Evolutionary conservation across 2,329 filamentous ascomycete genomes (phyloP), one percentile per base, ranked within the genome.

Genomic region (Neofusicoccum sp.): DNA sequence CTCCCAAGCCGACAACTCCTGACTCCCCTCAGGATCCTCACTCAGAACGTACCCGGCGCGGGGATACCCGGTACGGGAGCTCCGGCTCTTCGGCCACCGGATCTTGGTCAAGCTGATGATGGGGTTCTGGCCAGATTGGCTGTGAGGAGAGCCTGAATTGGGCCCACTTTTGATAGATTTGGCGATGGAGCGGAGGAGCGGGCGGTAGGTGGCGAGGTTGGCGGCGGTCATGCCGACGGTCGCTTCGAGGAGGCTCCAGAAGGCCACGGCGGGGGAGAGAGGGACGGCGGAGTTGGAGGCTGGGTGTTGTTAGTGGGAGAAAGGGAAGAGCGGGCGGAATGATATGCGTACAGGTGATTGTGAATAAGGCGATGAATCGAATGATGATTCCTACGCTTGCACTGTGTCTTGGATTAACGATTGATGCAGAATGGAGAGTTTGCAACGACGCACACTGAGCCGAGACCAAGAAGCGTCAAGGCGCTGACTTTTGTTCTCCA

Each of bases 171-270:
- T 47, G 31, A 61, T 37, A 3, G 39, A 45, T 6, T 33, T 37
- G 11, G 45, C 37, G 59, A 61, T 16, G n/a, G 59, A 61, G 37
- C 45, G 45, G 14, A 61, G 22, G 33, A 61, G 48, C 3, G 59
- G 59, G 3, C 59, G 59, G 59, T 61, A 61, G 2, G 59, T 61
- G 29, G 59, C 59, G 5, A 52, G 9, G 37, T 61, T 61, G 33
- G 59, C 59, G n/a, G 59, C 59, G 14, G 36, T 22, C 45, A 61
- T 61, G 47, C 45, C 59, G 37, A 61, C 31, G 11, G 34, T 36
- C 14, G 29, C 45, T 16, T 61, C 59, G 37, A 61, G 59, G 7
- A 36, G 47, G 14, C 47, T 52, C 59, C 59, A 61, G 45, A 50
- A 61, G 14, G 59, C 59, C 12, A 61, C 59, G 22, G 59, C 36